Percentiles rank a stretch among this genome's conserved stretches.
Conservation (phyloP, 2,329 filamentous ascomycete genomes). For the Xylariaceae sp. region DNA sequence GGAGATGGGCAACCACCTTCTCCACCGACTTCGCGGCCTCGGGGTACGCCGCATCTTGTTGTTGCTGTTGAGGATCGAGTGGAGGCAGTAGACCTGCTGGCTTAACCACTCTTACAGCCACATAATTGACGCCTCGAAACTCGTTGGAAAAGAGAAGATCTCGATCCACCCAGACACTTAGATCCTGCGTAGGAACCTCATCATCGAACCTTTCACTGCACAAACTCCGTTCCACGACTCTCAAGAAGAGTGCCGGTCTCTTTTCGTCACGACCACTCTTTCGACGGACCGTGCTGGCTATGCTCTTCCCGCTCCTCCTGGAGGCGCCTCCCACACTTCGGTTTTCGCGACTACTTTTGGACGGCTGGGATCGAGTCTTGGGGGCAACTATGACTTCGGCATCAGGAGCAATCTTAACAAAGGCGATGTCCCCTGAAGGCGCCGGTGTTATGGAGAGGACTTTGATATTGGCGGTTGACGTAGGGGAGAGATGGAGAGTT, state of each 20-base stretch:
- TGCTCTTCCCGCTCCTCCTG: conserved; percentile 72
- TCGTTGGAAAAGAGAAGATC: conserved; percentile 69
- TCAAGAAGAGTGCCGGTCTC: conserved; percentile 68
- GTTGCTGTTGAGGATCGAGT: conserved; percentile 63
- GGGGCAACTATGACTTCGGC: conserved; percentile 97
- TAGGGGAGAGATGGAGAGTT: conserved; percentile 89
- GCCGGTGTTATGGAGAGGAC: conserved; percentile 79
- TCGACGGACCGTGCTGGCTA: conserved; percentile 64
- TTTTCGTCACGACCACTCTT: conserved; percentile 59
- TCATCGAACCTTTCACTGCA: conserved; percentile 76
- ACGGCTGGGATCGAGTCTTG: conserved; percentile 72
- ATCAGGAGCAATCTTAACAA: conserved; percentile 89
- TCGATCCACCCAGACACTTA: conserved; percentile 81
- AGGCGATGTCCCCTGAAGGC: conserved; percentile 63
- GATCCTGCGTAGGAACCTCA: conserved; percentile 50
- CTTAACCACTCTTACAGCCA: conserved; percentile 78
- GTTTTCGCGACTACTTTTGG: conserved; percentile 65
- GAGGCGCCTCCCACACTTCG: conserved; percentile 77
- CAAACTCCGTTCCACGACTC: conserved; percentile 68
- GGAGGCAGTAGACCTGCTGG: conserved; percentile 72
- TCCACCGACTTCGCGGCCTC: conserved; percentile 49
- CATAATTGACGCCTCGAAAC: conserved; percentile 73
- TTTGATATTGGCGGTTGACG: conserved; percentile 88
- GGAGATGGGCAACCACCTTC: conserved; percentile 72
- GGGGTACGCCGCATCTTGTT: conserved; percentile 58